A percentile compares a stretch with the other conserved stretches of the same genome.
Conservation (phyloP, 1,284 basidiomycete genomes). For the Sanghuangporus weigelae region DNA sequence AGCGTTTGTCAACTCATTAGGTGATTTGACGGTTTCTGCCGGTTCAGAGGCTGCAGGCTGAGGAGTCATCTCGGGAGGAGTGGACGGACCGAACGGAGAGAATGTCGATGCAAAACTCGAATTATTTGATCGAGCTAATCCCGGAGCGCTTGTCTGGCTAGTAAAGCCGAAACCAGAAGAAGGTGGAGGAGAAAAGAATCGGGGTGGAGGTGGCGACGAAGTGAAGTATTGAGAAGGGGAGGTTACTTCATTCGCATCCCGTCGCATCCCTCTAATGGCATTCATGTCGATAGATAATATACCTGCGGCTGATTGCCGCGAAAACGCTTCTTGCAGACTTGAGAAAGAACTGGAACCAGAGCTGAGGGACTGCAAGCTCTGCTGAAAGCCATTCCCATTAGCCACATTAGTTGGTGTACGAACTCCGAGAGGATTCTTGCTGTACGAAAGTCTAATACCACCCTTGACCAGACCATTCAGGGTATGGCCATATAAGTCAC, state of each 20-base stretch:
- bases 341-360: conserved; percentile 14
- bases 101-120: conserved; percentile 16
- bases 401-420: conserved; percentile 67
- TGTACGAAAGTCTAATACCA: conserved; percentile 93
- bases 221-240: conserved; percentile 19
- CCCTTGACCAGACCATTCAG: conserved; percentile 90
- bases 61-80: conserved; percentile 14
- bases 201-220: conserved; percentile 20
- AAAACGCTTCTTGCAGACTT: conserved; percentile 17
- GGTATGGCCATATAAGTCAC: conserved; percentile 88
- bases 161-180: conserved; percentile 13
- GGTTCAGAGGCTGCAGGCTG: conserved; percentile 11
- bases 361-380: conserved; percentile 38
- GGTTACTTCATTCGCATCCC: conserved; percentile 15
- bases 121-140: conserved; percentile 11
- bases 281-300: conserved; percentile 15
- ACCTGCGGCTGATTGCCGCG: conserved; percentile 7
- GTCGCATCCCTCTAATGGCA: conserved; percentile 11
- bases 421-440: conserved; percentile 90
- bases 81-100: conserved; percentile 19
- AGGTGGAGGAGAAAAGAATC: conserved; percentile 23
- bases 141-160: conserved; percentile 5
- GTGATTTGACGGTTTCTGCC: conserved; percentile 8
- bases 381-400: conserved; percentile 42
- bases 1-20: conserved; percentile 9